Base-by-base conservation (phyloP, 139 green algal genomes). In the Dunaliella sp. region DNA sequence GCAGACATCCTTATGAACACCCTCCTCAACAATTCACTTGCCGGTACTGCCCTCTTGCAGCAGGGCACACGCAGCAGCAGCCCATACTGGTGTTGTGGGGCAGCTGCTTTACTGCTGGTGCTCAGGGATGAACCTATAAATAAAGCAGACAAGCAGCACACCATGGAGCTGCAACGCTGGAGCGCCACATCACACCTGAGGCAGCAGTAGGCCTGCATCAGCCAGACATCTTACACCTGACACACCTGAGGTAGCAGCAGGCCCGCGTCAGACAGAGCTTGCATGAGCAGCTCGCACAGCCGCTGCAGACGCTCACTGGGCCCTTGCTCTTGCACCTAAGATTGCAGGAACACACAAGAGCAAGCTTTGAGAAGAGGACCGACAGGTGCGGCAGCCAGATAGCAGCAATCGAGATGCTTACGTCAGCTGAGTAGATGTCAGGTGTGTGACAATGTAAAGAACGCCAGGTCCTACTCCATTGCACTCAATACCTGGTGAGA, bases 211-310 rank as follows among this genome's bases (percentile, higher is more conserved):
- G 31, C 90, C 88, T 24, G 88, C 88, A 28, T 80, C 3, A 2
- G 73, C 74, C 32, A 92, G 90, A 0, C n/a, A n/a, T n/a, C n/a
- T n/a, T n/a, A n/a, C n/a, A n/a, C n/a, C n/a, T n/a, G n/a, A n/a
- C n/a, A n/a, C 86, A 91, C 91, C 77, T 88, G 84, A 26, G 73
- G 86, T 72, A 89, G 83, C 65, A 90, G 36, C 85, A 94, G 82
- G 31, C 90, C 88, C 24, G 88, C 88, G 30, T 80, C 3, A 2
- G 73, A 65, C 32, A 92, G 90, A 0, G 79, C 86, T 7, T 88
- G 81, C 34, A 92, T 59, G 77, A 93, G 57, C 77, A 88, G 37
- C 33, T 89, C 86, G 36, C 87, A 92, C 76, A 93, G 82, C 80
- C 90, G 85, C 81, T 89, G 78, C 87, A 94, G 75, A 0, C 85